Base-by-base conservation (phyloP, 345 rosid genomes). In the Raphanus sativus region DNA sequence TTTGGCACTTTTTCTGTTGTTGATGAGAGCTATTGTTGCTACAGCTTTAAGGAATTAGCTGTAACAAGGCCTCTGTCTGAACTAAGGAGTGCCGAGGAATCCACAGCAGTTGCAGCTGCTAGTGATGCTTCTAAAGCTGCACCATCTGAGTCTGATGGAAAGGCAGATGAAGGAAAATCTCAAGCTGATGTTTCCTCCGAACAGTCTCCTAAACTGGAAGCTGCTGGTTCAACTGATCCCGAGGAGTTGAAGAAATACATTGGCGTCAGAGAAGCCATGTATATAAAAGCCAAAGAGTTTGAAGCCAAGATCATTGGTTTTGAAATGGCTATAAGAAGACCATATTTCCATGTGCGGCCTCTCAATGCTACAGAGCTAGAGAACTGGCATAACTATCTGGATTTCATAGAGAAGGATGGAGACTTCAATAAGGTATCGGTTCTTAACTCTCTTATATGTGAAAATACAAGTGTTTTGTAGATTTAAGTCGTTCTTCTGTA, bases 331-430 rank as follows among this genome's bases (percentile, higher is more conserved):
- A 66, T 66, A 21, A 66, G 58, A n/a, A 28, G 70, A 58, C 70
- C 70, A 8, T 66, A 66, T 66, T 66, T 42, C 70, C 70, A 66
- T 42, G 70, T 66, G 58, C 33, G 70, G 24, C 70, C 70, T 42
- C 70, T 66, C 70, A 45, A n/a, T 66, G 70, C 50, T 25, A 36
- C 70, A 42, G 70, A 66, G 70, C 34, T 66, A 54, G 58, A 66
- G 70, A 66, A 66, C 50, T 66, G 70, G 58, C 70, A 66, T 45
- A 42, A 45, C 34, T 66, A 66, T 42, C 50, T 66, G 58, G 70
- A 45, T 42, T 66, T 42, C 36, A 5, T 45, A 25, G 70, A 66
- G 8, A 66, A 6, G 32, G 34, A 66, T 4, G 58, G 58, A 26
- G 58, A 66, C 36, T 66, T 28, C 6, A 66, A 26, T 45, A 66